Evolutionary conservation across 768 basidiomycete genomes (phyloP).

Genomic region (Panellus pusillus): DNA sequence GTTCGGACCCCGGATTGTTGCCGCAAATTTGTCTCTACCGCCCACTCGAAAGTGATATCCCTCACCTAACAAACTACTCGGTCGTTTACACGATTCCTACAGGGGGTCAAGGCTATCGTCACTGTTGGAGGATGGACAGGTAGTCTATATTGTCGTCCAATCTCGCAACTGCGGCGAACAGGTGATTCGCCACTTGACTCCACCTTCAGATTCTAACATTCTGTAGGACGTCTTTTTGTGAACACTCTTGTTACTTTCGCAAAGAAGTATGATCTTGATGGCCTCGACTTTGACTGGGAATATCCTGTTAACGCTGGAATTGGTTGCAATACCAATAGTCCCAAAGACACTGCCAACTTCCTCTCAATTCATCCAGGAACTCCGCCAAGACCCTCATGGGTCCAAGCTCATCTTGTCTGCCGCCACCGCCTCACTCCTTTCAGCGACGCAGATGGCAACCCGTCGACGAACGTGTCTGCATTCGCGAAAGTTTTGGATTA

Average conservation of each 20-base stretch:
- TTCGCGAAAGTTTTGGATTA: conserved; percentile 67
- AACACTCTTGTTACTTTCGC: conserved; percentile 53
- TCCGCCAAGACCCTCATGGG: conserved; percentile 54
- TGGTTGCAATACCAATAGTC: conserved; percentile 64
- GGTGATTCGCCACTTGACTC: background rate
- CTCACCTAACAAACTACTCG: conserved; percentile 32
- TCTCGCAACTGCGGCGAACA: conserved; percentile 54
- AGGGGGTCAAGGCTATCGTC: conserved; percentile 58
- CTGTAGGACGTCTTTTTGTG: conserved; percentile 58
- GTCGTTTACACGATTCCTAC: background rate
- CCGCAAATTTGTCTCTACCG: conserved; percentile 55
- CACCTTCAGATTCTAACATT: background rate
- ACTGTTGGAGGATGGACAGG: conserved; percentile 77
- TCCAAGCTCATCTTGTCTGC: conserved; percentile 57
- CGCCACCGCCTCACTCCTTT: conserved; percentile 46
- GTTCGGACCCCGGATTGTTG: conserved; percentile 46
- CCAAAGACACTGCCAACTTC: conserved; percentile 73
- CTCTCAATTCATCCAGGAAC: conserved; percentile 69
- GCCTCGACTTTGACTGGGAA: conserved; percentile 74
- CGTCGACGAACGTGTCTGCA: conserved; percentile 65
- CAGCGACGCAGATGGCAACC: conserved; percentile 50
- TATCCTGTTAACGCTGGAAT: conserved; percentile 70
- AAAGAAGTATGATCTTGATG: conserved; percentile 52
- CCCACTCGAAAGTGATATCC: conserved; percentile 40
- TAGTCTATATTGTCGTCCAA: conserved; percentile 57